A percentile compares a stretch with the other conserved stretches of the same genome.
Conservation (phyloP, 1,284 basidiomycete species). For the Laetiporus sulphureus region DNA sequence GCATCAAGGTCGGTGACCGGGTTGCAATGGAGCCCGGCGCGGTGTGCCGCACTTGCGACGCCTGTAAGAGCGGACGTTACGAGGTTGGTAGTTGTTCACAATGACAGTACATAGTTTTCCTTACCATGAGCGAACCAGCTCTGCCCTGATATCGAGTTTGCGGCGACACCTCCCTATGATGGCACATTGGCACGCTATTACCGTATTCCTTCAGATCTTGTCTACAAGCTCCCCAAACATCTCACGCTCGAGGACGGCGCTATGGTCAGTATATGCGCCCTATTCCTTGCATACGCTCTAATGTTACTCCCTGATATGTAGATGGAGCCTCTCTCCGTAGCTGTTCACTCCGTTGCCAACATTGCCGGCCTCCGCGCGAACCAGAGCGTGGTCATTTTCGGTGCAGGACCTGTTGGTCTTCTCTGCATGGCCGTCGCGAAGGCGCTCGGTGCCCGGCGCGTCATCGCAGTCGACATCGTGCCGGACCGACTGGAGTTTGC, state of each 20-base stretch:
- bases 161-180: slow-evolving; percentile 86
- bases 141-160: slow-evolving; percentile 76
- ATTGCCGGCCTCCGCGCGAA: slow-evolving; percentile 70
- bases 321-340: slow-evolving; percentile 95
- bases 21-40: slow-evolving; percentile 85
- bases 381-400: slow-evolving; percentile 76
- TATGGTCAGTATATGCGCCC: slow-evolving; percentile 51
- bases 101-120: slow-evolving; percentile 3
- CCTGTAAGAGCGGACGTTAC: slow-evolving; percentile 76
- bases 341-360: slow-evolving; percentile 80
- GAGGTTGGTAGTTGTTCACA: slow-evolving; percentile 41
- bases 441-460: slow-evolving; percentile 75
- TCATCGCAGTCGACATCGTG: slow-evolving; percentile 86
- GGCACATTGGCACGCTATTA: slow-evolving; percentile 86
- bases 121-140: too few species aligned
- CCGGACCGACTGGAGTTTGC: slow-evolving; percentile 83
- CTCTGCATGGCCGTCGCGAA: slow-evolving; percentile 91
- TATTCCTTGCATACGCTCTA: too few species aligned
- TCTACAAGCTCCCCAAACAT: slow-evolving; percentile 66
- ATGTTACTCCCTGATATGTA: too few species aligned
- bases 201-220: slow-evolving; percentile 66
- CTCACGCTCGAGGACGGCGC: slow-evolving; percentile 81
- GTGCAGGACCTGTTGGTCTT: slow-evolving; percentile 90
- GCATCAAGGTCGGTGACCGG: slow-evolving; percentile 76
- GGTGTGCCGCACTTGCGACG: slow-evolving; percentile 65